Base-by-base conservation (phyloP, 1,284 basidiomycete species). In the Rhizoctonia solani region DNA sequence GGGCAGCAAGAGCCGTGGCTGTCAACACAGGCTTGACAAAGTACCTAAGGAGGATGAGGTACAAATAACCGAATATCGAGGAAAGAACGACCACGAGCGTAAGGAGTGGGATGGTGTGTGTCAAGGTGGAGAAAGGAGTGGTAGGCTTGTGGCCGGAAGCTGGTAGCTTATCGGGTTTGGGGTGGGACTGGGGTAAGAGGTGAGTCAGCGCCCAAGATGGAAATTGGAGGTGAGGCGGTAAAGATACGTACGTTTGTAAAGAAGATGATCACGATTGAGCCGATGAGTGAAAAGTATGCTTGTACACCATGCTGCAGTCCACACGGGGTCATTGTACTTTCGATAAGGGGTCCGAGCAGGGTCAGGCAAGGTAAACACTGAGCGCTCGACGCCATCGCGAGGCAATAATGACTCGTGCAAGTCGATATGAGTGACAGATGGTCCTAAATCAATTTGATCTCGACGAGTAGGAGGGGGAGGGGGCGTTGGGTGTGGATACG, bases 21-120 rank as follows among this genome's bases (percentile, higher is more conserved):
- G 92, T 78, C 77, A 95, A 87, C 34, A 93, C 91, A 21, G 92
- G 90, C 68, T 88, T 85, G 59, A 92, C 89, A 67, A 92, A 92
- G 70, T 90, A 82, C 66, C 87, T 85, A 59, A 95, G 78, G 27
- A 94, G 81, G 56, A 88, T 83, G 56, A 95, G 85, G 76, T 95
- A 90, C 16, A 81, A 79, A 72, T 93, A 92, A 1, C 92, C 88
- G 49, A 87, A 81, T 42, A 82, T 75, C 0, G 92, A 87, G 67
- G 90, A 87, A 44, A 88, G 76, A 67, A 92, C 81, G 4, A 90
- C 89, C 54, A 95, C 81, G 67, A 93, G 85, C 29, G 88, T 87
- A 68, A 95, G 82, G 67, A 96, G 80, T 1, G 94, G 94, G 19
- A 96, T 83, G 3, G 92, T 92, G 71, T 92, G 90, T 54, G 95